Percentiles rank a stretch among this genome's conserved stretches.
Conservation (phyloP, 1,284 basidiomycete genomes). For the Hymenochaete sp. region DNA sequence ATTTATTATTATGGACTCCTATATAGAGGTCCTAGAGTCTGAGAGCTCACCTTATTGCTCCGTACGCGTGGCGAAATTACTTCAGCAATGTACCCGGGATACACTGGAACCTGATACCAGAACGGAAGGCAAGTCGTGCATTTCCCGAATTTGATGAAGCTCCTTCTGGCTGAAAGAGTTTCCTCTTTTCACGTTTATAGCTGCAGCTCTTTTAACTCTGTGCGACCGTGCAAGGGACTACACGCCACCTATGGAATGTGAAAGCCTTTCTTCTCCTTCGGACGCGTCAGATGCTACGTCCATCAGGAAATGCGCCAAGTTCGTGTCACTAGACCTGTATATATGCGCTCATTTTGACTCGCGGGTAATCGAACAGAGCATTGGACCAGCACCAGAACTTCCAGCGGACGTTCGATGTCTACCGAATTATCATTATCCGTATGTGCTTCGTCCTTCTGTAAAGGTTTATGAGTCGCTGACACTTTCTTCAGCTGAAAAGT, state of each 20-base stretch:
- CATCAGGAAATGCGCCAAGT: constrained; percentile 7
- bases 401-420: constrained; percentile 9
- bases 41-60: constrained; percentile 1
- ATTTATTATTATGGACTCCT: no score
- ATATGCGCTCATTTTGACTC: neutral
- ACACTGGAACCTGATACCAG: constrained; percentile 1
- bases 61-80: neutral
- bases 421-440: constrained; percentile 12
- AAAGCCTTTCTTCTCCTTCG: neutral
- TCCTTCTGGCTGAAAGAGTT: neutral
- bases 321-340: neutral
- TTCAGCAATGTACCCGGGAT: constrained; percentile 11
- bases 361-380: neutral
- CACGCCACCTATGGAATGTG: constrained; percentile 13
- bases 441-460: neutral
- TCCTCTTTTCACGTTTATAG: neutral
- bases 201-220: constrained; percentile 8
- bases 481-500: constrained; percentile 7
- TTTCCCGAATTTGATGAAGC: no score
- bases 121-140: constrained; percentile 9
- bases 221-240: constrained; percentile 10
- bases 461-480: neutral
- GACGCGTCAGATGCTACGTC: neutral
- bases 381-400: constrained; percentile 15
- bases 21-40: neutral